Evolutionary conservation across 1,284 basidiomycete species (phyloP), one percentile per base, ranked within the genome.

Genomic region (Ustilago tritici): DNA sequence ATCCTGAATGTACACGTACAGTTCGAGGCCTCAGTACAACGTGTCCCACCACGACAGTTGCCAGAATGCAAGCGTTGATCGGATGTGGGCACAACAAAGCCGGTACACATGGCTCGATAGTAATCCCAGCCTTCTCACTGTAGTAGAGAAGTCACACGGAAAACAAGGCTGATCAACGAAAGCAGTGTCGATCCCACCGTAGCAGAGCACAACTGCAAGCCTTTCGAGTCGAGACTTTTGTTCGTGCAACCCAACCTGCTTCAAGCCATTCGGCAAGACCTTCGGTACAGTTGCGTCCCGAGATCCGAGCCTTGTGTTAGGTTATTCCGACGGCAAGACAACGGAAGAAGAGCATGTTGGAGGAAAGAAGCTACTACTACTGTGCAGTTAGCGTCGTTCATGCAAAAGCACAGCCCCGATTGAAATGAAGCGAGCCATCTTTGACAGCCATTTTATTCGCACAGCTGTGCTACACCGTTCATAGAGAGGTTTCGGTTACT

Each of bases 321-420:
- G 4, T 14, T 19, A n/a, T 19, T 46, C 10, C 12, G 19, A 19
- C n/a, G n/a, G 43, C 43, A 23, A 19, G 12, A 23, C 23, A 36
- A 36, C 17, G 43, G 43, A 19, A 46, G 43, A 19, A 46, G 17
- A 46, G 19, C n/a, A 19, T 19, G 43, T 46, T 46, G n/a, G 7
- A n/a, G 19, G n/a, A 41, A 41, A 41, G 12, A 14, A 41, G 40
- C 12, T 5, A 15, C 17, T 41, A 41, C 23, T 23, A 23, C 23
- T 23, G 23, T 23, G 23, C 23, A 11, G 15, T 11, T 54, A 53
- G 59, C 43, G 38, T 46, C 34, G 12, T 55, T 55, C 32, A 61
- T 63, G 61, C 61, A 34, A 12, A 50, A 31, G 23, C 55, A 56
- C 61, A 63, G 54, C 61, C 54, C 32, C 43, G 43, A 46, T 46